Base-by-base conservation (phyloP, 108 stramenopile species). In the Skeletonema tropicum region DNA sequence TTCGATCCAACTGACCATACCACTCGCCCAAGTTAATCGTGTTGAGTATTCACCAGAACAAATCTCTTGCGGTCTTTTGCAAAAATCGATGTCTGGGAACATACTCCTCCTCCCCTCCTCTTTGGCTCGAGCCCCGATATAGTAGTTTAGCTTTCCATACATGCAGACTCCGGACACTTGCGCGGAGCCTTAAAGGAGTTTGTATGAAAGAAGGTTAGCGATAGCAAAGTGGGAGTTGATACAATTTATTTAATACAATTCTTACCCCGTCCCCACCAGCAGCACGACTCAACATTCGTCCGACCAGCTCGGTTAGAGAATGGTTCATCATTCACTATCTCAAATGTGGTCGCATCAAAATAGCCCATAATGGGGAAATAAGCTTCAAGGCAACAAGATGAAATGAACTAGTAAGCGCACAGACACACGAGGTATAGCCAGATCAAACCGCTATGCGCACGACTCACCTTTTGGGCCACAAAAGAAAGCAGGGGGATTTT, bases 1-100 rank as follows among this genome's bases (percentile, higher is more conserved):
- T 55, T 80, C 75, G 35, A 77, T 65, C 81, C 83, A 83, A 58
- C 57, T 69, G 31, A 73, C 68, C 68, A 83, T 74, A 45, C 83
- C 83, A 6, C 73, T 79, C 35, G 70, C 75, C 83, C 83, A 83
- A 59, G 70, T 79, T 5, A 83, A 66, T 12, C 66, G 64, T 29
- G 39, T 52, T 12, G 74, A 74, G 17, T 68, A 63, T 48, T 64
- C 46, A 6, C 78, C 72, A 13, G 76, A 72, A 46, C 76, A 77
- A 2, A 77, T 66, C 35, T 71, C 71, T 66, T 66, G 46, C 19
- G 76, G 76, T 57, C 46, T 66, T 32, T 73, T 35, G 21, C 76
- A 77, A n/a, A 77, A 77, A 67, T 77, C 76, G 11, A 77, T 58
- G 29, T 52, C 59, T 11, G 76, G 71, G 32, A 73, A 77, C 61